These are phyloP conservation scores for Phoenix roebelenii DNA, from an alignment of 176 grass and related monocot genomes.

Conservation along the genomic window DNA sequence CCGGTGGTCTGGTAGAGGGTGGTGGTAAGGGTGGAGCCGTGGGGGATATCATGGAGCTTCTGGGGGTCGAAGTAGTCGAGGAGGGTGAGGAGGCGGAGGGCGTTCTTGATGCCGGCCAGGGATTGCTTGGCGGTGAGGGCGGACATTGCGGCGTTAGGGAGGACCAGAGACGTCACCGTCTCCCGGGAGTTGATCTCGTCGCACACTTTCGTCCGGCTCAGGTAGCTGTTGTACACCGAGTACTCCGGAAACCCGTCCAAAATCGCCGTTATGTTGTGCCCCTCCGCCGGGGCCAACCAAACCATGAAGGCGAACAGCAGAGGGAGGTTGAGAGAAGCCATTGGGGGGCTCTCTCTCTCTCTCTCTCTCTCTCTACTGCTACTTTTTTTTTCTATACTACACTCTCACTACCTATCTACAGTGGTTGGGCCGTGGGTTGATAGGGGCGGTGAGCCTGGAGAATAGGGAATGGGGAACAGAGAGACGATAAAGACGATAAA, in stretches of 20 bases:
- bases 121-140: slow-evolving; percentile 64
- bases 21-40: slow-evolving; percentile 66
- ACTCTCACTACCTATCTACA: too few species aligned
- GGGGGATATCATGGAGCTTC: slow-evolving; percentile 77
- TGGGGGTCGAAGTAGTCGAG: slow-evolving; percentile 89
- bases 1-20: slow-evolving; percentile 96
- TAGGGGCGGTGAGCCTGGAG: slow-evolving; percentile 12
- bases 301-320: slow-evolving; percentile 2
- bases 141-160: slow-evolving; percentile 76
- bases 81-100: slow-evolving; percentile 79
- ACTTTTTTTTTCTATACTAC: too few species aligned
- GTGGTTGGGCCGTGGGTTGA: background rate
- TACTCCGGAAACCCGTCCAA: slow-evolving; percentile 69
- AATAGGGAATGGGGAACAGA: background rate
- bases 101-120: slow-evolving; percentile 79
- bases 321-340: slow-evolving; percentile 3
- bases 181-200: slow-evolving; percentile 88
- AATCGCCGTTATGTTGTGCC: slow-evolving; percentile 90
- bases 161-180: slow-evolving; percentile 77
- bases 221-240: slow-evolving; percentile 77
- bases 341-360: too few species aligned
- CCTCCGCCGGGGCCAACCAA: background rate
- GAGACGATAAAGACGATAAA: too few species aligned
- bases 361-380: too few species aligned
- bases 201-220: slow-evolving; percentile 86